Percentiles rank a stretch among this genome's conserved stretches.
Evolutionary conservation across 2,329 filamentous ascomycete genomes (phyloP).

Genomic region (Thielaviopsis euricoi): DNA sequence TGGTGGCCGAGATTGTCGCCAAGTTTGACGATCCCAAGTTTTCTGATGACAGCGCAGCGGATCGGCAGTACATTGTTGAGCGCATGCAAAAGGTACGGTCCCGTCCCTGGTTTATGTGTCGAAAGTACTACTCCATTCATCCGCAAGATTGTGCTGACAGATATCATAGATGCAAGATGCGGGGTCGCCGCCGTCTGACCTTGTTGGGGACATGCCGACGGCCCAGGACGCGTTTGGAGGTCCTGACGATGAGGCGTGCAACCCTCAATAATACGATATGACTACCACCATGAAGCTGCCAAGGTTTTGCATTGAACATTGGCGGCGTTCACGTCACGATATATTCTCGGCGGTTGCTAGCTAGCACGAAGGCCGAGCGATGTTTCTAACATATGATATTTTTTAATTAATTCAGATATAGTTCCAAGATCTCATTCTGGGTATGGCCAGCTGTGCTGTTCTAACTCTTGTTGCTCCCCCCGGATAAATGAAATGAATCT

Average conservation of each 20-base stretch:
- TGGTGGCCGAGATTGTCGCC: slow-evolving; percentile 73
- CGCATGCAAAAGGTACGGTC: slow-evolving; percentile 79
- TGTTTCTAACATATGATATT: not conserved
- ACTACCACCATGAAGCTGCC: not conserved
- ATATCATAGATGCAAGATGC: slow-evolving; percentile 76
- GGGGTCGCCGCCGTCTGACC: slow-evolving; percentile 75
- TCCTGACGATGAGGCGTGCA: slow-evolving; percentile 41
- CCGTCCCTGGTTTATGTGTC: too few species aligned
- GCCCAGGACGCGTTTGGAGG: slow-evolving; percentile 54
- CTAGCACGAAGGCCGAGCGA: too few species aligned
- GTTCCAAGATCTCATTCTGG: not conserved
- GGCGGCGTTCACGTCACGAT: too few species aligned
- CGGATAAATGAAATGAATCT: not conserved
- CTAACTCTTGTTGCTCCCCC: not conserved
- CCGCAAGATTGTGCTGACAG: not conserved
- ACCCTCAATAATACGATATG: slow-evolving; percentile 33
- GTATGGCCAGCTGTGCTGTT: not conserved
- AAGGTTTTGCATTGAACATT: not conserved
- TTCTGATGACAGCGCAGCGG: slow-evolving; percentile 61
- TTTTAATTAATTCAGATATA: slow-evolving; percentile 14
- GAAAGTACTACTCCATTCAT: not conserved
- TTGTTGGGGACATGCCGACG: slow-evolving; percentile 78
- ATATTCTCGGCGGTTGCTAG: not conserved
- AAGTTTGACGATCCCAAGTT: slow-evolving; percentile 77
- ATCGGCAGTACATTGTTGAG: slow-evolving; percentile 87